Evolutionary conservation across 306 rosid species (phyloP), one percentile per base, ranked within the genome.

Genomic region (Pterocarpus macrocarpus): DNA sequence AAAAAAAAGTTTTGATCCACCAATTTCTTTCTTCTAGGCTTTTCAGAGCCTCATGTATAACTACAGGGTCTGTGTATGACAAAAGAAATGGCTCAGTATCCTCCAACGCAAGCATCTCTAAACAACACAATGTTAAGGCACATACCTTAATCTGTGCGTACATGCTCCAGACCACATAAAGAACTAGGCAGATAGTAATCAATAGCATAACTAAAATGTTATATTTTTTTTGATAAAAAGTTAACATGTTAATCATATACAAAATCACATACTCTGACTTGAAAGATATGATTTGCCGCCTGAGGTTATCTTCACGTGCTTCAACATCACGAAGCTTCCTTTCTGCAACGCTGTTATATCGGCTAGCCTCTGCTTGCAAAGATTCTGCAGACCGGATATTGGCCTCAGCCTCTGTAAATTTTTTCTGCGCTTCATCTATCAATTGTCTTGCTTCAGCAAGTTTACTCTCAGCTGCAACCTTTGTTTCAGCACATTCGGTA

Each of bases 231-330:
- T 3, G 61, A 17, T n/a, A 15, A n/a, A 22, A 36, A 75, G 58
- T 9, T 35, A 7, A 44, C 34, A 22, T 56, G 34, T 61, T 30
- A 47, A 70, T 55, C 32, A 56, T 53, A 71, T n/a, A 67, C 5
- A 35, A 69, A 36, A 66, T 38, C 44, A 79, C 97, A 39, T 93
- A 96, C 99, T 96, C 92, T 5, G 86, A 86, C 84, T 96, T 93
- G 89, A 92, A 96, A 17, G 96, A 85, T 15, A 80, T 69, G 73
- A 90, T 86, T 69, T 81, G 91, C 80, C 93, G 89, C 78, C 93
- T 88, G 55, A 96, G 97, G 75, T 90, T 96, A 88, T 96, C 98
- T 87, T 93, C 99, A 53, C 97, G 97, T 68, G 92, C 93, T 86
- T 93, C 97, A 76, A 93, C 89, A 85, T 96, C 98, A 67, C 79